phyloP scores from a whole-genome alignment of 1,284 basidiomycete species.

The Chalciporus piperatoides region DNA sequence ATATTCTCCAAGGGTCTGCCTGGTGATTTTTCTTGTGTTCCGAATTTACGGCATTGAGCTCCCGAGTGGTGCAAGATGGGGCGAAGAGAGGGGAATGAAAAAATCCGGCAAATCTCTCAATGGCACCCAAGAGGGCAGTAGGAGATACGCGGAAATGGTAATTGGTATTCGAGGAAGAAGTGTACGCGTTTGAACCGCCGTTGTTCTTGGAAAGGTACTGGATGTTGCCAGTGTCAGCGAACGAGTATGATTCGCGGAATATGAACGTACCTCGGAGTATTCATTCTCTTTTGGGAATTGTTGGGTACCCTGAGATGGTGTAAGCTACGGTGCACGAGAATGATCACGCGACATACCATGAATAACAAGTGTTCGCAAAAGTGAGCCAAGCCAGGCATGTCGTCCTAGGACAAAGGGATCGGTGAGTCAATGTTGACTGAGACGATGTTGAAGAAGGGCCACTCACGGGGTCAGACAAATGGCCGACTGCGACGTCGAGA shows the following conservation, averaged over 20 bases:
- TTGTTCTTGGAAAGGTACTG: slow-evolving; percentile 89
- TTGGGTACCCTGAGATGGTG: slow-evolving; percentile 59
- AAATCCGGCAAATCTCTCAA: slow-evolving; percentile 92
- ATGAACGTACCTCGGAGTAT: slow-evolving; percentile 66
- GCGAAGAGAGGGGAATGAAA: slow-evolving; percentile 93
- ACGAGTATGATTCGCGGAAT: not conserved
- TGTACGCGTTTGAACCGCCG: slow-evolving; percentile 92
- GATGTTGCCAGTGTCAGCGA: not conserved
- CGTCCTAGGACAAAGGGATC: slow-evolving; percentile 45
- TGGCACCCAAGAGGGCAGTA: slow-evolving; percentile 76
- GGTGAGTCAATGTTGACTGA: not conserved
- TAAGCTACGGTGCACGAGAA: slow-evolving; percentile 2
- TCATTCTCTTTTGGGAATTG: slow-evolving; percentile 91
- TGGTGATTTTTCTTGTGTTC: slow-evolving; percentile 99
- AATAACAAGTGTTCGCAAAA: slow-evolving; percentile 97
- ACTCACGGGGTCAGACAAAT: slow-evolving; percentile 89
- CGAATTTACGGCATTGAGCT: slow-evolving; percentile 96
- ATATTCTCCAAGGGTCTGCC: slow-evolving; percentile 94
- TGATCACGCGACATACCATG: slow-evolving; percentile 57
- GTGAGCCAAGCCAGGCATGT: slow-evolving; percentile 87
- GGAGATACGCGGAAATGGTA: slow-evolving; percentile 94
- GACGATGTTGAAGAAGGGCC: not conserved
- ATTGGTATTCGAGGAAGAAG: slow-evolving; percentile 91
- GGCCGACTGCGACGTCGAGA: slow-evolving; percentile 93
- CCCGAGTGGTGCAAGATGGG: slow-evolving; percentile 87